These are phyloP conservation scores for Lotmaria passim DNA, from an alignment of 208 protist genomes.

Conservation along the genomic window DNA sequence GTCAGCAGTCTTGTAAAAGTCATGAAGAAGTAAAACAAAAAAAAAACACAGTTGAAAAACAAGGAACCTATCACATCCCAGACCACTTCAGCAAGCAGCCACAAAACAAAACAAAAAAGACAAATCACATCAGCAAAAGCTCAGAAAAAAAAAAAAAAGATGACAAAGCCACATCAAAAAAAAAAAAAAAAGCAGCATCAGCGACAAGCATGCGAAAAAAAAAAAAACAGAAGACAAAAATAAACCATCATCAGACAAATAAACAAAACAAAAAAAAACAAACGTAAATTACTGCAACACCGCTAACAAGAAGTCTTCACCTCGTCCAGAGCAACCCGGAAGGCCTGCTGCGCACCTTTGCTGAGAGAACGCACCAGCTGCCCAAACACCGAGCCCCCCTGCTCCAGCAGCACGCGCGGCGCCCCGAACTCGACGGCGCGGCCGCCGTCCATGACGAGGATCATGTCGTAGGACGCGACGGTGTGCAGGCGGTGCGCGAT, in stretches of 20 bases:
- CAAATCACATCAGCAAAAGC: not conserved
- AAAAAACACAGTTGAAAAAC: too few species aligned
- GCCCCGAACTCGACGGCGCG: conserved; percentile 27
- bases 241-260: not conserved
- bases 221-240: not conserved
- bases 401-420: conserved; percentile 15
- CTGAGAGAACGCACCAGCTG: conserved; percentile 10
- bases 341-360: conserved; percentile 10
- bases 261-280: not conserved
- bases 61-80: too few species aligned
- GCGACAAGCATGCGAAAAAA: not conserved
- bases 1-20: too few species aligned
- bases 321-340: not conserved
- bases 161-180: not conserved
- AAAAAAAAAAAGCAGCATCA: not conserved
- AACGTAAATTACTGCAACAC: not conserved
- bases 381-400: conserved; percentile 5
- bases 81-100: too few species aligned
- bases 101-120: not conserved
- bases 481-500: conserved; percentile 80
- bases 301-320: too few species aligned
- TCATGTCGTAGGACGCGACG: conserved; percentile 61
- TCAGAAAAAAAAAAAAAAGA: not conserved
- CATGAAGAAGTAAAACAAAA: too few species aligned
- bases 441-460: conserved; percentile 69